Conservation (phyloP, 352 stramenopile species). For the Globisporangium emineosum region DNA sequence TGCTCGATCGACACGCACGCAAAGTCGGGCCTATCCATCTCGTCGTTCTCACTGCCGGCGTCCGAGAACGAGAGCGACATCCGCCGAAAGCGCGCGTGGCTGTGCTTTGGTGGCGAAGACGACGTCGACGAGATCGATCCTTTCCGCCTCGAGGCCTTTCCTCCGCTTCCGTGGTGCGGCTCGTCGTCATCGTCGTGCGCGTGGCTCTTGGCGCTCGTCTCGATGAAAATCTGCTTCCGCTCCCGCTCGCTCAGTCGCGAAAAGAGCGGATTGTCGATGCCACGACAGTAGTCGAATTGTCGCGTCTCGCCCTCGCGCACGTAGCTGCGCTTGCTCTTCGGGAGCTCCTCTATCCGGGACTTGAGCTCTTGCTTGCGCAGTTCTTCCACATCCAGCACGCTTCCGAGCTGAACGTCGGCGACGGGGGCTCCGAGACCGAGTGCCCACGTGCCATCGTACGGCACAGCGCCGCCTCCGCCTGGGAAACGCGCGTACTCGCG, state of each 20-base stretch:
- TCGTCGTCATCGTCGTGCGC: constrained; percentile 22
- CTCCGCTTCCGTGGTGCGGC: neutral
- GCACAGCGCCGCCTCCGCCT: constrained; percentile 66
- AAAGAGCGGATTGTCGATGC: constrained; percentile 77
- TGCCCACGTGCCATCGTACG: constrained; percentile 81
- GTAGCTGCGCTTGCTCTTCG: constrained; percentile 50
- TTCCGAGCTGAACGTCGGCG: constrained; percentile 64
- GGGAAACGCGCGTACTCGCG: constrained; percentile 81
- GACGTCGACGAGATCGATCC: constrained; percentile 19
- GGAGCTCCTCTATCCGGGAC: constrained; percentile 52
- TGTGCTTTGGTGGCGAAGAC: constrained; percentile 14
- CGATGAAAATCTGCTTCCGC: constrained; percentile 65
- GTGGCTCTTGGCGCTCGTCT: constrained; percentile 16
- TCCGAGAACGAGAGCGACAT: constrained; percentile 9
- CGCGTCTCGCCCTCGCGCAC: constrained; percentile 69
- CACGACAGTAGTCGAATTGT: constrained; percentile 80
- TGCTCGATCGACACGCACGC: constrained; percentile 79
- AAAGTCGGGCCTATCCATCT: constrained; percentile 46
- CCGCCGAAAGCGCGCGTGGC: constrained; percentile 15
- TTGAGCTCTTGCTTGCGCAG: constrained; percentile 46
- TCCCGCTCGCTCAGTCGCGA: constrained; percentile 61
- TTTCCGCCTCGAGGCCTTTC: constrained; percentile 8
- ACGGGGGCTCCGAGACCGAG: constrained; percentile 63
- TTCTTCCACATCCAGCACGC: constrained; percentile 67
- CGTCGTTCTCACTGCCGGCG: constrained; percentile 5